Conservation (phyloP, 306 rosid genomes). For the Inga oerstediana region DNA sequence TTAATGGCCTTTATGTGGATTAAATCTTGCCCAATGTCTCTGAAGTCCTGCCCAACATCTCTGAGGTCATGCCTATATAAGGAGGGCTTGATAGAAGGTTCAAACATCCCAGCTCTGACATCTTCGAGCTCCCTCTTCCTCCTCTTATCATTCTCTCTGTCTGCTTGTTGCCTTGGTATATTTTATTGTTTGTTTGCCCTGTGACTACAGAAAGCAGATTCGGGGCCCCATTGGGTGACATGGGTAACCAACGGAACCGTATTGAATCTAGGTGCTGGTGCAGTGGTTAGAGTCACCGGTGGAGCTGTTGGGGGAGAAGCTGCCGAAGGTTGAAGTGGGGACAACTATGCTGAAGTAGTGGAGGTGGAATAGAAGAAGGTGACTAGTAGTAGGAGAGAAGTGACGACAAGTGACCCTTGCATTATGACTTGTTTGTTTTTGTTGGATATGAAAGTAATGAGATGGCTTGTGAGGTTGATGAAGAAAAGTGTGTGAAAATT, state of each 20-base stretch:
- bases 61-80: no score
- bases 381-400: slow-evolving; percentile 34
- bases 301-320: slow-evolving; percentile 34
- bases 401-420: slow-evolving; percentile 40
- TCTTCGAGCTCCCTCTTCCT: no score
- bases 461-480: neutral
- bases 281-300: slow-evolving; percentile 17
- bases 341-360: slow-evolving; percentile 41
- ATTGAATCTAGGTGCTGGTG: slow-evolving; percentile 42
- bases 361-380: slow-evolving; percentile 26
- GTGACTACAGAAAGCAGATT: no score
- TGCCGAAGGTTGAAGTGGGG: slow-evolving; percentile 49
- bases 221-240: slow-evolving; percentile 46
- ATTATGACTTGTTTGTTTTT: slow-evolving; percentile 24
- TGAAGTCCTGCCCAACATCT: no score
- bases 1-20: no score
- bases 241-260: slow-evolving; percentile 42
- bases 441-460: neutral
- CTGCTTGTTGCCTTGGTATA: no score
- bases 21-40: no score
- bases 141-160: no score
- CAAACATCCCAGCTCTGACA: no score
- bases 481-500: neutral
- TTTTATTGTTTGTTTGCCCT: no score
- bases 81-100: no score